Percentiles rank a stretch among this genome's conserved stretches.
phyloP scores from a whole-genome alignment of 179 eudicot species.

The Silene vulgaris region DNA sequence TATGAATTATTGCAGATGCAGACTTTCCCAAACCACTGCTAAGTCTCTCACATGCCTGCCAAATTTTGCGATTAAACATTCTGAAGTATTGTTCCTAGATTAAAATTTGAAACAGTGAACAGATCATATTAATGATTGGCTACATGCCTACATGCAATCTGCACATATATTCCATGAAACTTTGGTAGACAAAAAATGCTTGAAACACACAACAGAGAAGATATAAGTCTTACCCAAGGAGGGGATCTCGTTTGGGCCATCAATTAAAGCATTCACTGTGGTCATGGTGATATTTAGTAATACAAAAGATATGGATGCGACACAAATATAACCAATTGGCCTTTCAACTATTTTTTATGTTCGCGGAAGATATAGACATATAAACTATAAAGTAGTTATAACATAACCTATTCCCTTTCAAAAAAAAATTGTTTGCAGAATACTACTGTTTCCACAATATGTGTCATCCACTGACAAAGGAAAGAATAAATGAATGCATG shows the following conservation, averaged over 20 bases:
- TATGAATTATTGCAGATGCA: slow-evolving; percentile 68
- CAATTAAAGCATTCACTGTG: background rate
- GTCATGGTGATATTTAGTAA: background rate
- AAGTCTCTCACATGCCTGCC: slow-evolving; percentile 82
- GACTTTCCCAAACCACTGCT: slow-evolving; percentile 74
- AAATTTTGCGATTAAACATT: slow-evolving; percentile 14
- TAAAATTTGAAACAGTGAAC: background rate
- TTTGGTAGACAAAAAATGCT: background rate
- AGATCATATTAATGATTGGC: background rate
- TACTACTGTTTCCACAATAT: background rate
- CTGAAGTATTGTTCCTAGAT: background rate
- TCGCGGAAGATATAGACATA: background rate
- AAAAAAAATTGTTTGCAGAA: background rate
- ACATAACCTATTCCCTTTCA: background rate
- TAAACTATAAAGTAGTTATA: background rate
- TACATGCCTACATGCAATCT: background rate
- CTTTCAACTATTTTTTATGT: no score
- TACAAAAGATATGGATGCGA: background rate
- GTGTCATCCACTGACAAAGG: background rate
- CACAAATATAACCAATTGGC: no score
- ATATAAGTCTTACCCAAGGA: background rate
- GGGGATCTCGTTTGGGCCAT: background rate
- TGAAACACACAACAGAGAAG: background rate
- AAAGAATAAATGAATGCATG: background rate
- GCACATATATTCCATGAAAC: background rate